Base-by-base conservation (phyloP, 2,329 filamentous ascomycete genomes). In the Plectosphaerella sp. region DNA sequence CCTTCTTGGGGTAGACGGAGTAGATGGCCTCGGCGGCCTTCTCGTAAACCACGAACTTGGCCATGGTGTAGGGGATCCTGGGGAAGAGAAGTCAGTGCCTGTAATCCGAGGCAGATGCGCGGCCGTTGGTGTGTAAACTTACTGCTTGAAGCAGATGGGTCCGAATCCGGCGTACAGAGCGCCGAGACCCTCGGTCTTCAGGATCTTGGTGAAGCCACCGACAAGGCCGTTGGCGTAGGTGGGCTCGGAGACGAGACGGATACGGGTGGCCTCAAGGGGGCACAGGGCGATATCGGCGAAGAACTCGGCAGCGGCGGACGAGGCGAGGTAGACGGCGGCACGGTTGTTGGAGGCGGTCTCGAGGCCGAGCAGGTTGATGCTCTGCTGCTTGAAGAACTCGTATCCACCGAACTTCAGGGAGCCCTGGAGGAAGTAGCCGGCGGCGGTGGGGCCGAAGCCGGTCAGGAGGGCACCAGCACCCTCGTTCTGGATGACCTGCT, bases 331-430 rank as follows among this genome's bases (percentile, higher is more conserved):
- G 75, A 93, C 85, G 61, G 83, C 84, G 57, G 87, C 91, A 64
- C 88, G 83, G 84, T 92, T 90, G 73, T 90, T 82, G 64, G 80
- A 79, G 63, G 89, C 89, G 59, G 78, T 83, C 74, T 92, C 88
- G 70, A 86, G 85, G 67, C 91, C 91, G 66, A 95, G 74, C 58
- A 79, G 57, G 79, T 90, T 87, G 75, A 95, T 94, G 69, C 78
- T 83, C 77, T 94, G 88, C 79, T 92, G 84, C 87, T 96, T 95
- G 88, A 96, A 95, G 78, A 95, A 87, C 78, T 96, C 91, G 75
- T 96, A 96, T 72, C 91, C 91, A 73, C 91, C 91, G 73, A 92
- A 92, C 79, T 95, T 95, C 82, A 94, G 86, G 65, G 89, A 88
- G 70, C 91, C 90, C 79, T 96, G 90, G 65, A 96, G 86, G 86